These are phyloP conservation scores for Umbilicus rupestris DNA, from an alignment of 164 flowering plant species.

Conservation along the genomic window DNA sequence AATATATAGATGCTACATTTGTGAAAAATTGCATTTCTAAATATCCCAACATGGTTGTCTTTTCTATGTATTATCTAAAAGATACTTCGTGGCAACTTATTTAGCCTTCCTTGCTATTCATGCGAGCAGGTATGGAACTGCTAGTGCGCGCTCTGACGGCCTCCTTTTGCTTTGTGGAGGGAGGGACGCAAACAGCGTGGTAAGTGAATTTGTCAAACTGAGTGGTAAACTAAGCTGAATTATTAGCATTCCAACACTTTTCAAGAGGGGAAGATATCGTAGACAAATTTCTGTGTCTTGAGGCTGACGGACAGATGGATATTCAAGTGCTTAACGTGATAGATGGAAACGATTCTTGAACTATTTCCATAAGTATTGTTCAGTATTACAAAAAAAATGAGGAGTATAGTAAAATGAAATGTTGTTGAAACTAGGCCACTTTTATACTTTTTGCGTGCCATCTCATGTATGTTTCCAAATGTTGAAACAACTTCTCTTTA, in stretches of 20 bases:
- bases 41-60: neutral
- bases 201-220: conserved; percentile 22
- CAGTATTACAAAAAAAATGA: too few relatives aligned
- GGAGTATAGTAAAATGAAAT: too few relatives aligned
- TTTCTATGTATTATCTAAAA: neutral
- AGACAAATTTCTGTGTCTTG: neutral
- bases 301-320: neutral
- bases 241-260: neutral
- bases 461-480: neutral
- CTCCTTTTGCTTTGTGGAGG: conserved; percentile 99
- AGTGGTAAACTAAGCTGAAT: neutral
- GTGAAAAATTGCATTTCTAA: neutral
- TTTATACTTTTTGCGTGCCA: neutral
- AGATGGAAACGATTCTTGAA: too few relatives aligned
- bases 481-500: neutral
- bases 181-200: conserved; percentile 96
- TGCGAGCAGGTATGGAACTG: conserved; percentile 85
- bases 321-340: neutral
- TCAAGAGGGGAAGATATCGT: neutral
- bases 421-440: too few relatives aligned
- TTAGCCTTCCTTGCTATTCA: neutral
- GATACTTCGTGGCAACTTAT: neutral
- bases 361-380: too few relatives aligned
- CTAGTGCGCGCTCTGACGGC: conserved; percentile 99
- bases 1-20: neutral